A percentile compares a stretch with the other conserved stretches of the same genome.
These are phyloP conservation scores for Pharus latifolius DNA, from an alignment of 176 grass and related monocot species.

Conservation along the genomic window DNA sequence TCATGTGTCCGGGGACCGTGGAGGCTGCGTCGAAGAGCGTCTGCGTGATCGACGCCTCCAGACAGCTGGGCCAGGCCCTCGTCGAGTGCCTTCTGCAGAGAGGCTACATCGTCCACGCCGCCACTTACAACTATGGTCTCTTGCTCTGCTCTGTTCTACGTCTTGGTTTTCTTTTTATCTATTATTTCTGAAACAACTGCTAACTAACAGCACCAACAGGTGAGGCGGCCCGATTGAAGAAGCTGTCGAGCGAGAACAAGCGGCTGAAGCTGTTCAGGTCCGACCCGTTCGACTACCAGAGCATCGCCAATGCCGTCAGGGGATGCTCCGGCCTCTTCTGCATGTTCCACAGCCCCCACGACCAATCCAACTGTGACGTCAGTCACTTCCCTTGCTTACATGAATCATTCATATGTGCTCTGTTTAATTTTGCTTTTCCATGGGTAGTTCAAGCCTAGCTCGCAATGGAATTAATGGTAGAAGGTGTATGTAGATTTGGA, in stretches of 20 bases:
- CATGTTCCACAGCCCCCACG: slow-evolving; percentile 60
- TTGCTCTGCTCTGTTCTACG: background rate
- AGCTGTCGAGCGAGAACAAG: slow-evolving; percentile 10
- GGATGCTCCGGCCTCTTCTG: slow-evolving; percentile 88
- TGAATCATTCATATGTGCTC: background rate
- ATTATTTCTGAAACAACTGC: too few relatives aligned
- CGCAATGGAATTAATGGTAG: too few relatives aligned
- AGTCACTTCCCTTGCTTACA: background rate
- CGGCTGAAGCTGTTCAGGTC: slow-evolving; percentile 58
- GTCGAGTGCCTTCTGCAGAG: slow-evolving; percentile 64
- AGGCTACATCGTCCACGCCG: slow-evolving; percentile 88
- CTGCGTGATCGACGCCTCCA: slow-evolving; percentile 87
- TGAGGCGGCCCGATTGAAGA: background rate
- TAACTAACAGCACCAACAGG: too few relatives aligned
- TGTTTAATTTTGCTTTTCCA: background rate
- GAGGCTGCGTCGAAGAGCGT: slow-evolving; percentile 31
- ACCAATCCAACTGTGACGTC: slow-evolving; percentile 52
- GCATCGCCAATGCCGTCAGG: slow-evolving; percentile 77
- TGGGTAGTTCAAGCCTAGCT: too few relatives aligned
- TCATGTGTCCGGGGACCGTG: slow-evolving; percentile 20
- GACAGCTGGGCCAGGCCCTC: slow-evolving; percentile 44
- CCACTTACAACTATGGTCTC: slow-evolving; percentile 29
- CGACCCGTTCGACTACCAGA: slow-evolving; percentile 84
- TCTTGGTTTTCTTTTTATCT: background rate
- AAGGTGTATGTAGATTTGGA: too few relatives aligned